Evolutionary conservation across 2,329 filamentous ascomycete genomes (phyloP).

Genomic region (Neophaeococcomyces mojaviensis): DNA sequence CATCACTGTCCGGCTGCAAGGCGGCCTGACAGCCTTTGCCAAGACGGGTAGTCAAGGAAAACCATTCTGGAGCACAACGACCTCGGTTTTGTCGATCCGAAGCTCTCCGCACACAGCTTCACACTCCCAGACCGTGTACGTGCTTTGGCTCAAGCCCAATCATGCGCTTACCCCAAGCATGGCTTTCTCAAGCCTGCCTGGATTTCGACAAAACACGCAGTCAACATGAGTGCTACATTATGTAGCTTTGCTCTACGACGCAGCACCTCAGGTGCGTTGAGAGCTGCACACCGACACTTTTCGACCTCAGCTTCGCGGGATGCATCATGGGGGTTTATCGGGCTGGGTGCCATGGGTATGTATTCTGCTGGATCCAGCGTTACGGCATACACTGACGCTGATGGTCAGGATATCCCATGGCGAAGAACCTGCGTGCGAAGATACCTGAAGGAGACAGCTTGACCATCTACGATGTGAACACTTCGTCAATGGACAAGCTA

Average conservation of each 20-base stretch:
- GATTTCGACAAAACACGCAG: neutral
- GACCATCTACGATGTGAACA: constrained; percentile 59
- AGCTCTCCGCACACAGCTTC: no score
- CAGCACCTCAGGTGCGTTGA: constrained; percentile 2
- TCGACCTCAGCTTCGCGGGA: constrained; percentile 39
- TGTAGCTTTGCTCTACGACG: constrained; percentile 5
- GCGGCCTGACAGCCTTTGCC: no score
- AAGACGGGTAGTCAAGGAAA: no score
- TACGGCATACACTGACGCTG: constrained; percentile 8
- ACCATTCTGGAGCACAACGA: no score
- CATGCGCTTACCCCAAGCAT: constrained; percentile 1
- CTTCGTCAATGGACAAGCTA: constrained; percentile 49
- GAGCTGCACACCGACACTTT: constrained; percentile 29
- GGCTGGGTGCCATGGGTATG: constrained; percentile 54
- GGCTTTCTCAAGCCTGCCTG: neutral
- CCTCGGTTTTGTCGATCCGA: no score
- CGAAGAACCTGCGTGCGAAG: constrained; percentile 61
- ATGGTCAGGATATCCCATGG: constrained; percentile 60
- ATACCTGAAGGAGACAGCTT: constrained; percentile 56
- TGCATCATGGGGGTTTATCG: constrained; percentile 53
- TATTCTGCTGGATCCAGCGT: constrained; percentile 12
- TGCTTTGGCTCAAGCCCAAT: neutral
- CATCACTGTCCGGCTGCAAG: no score
- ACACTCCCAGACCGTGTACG: no score
- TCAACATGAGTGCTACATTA: neutral